Conservation (phyloP, 2,329 filamentous ascomycete genomes). For the Pseudocercospora cruenta region DNA sequence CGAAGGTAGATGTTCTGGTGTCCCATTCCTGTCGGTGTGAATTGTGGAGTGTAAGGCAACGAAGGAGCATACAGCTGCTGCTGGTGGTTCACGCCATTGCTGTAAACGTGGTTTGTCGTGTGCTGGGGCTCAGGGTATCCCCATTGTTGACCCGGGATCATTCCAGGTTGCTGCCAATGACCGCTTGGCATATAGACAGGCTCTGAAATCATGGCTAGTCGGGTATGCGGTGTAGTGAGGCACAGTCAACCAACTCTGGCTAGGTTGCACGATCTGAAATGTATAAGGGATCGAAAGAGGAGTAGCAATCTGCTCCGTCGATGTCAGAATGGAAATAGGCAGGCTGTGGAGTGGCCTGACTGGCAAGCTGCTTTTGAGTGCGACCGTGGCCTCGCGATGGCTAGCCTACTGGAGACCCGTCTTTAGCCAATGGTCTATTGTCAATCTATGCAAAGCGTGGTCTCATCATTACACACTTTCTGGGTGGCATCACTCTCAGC, state of each 20-base stretch:
- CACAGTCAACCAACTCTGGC: background rate
- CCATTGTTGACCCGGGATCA: conserved; percentile 7
- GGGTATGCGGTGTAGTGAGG: background rate
- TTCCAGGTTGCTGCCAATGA: conserved; percentile 6
- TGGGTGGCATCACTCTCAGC: conserved; percentile 1
- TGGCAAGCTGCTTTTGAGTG: conserved; percentile 1
- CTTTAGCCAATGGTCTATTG: background rate
- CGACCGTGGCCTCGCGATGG: background rate
- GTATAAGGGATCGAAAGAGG: background rate
- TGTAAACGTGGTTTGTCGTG: background rate
- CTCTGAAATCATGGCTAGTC: background rate
- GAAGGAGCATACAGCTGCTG: background rate
- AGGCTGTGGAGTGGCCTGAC: conserved; percentile 1
- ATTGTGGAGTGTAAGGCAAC: background rate
- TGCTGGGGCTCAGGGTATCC: conserved; percentile 6
- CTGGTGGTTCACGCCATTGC: conserved; percentile 2
- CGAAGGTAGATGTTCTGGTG: background rate
- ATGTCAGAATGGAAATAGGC: background rate
- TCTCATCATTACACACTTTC: background rate
- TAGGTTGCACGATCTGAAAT: background rate
- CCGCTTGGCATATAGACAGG: conserved; percentile 3
- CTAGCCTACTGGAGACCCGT: background rate
- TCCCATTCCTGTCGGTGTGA: background rate
- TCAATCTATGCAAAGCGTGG: conserved; percentile 2
- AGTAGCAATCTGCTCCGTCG: background rate